Base-by-base conservation (phyloP, 306 rosid species). In the Prunus mongolica region DNA sequence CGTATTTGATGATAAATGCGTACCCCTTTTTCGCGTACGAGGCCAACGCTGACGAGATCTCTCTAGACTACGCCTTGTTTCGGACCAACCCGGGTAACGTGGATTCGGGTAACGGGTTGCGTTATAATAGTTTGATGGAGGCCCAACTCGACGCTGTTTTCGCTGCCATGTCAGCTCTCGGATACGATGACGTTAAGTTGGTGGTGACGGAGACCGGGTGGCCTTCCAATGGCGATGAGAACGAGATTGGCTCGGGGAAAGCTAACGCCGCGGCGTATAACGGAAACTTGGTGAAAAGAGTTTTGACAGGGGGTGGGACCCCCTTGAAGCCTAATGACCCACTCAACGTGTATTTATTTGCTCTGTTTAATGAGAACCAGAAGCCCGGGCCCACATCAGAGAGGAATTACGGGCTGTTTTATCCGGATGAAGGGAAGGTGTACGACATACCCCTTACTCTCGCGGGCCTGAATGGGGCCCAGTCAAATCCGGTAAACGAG, bases 111-210 rank as follows among this genome's bases (percentile, higher is more conserved):
- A 91, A 90, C 67, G 96, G 97, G 2, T 82, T 94, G 1, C 69
- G 34, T 8, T 94, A 94, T 57, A 9, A 20, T 8, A 91, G 65
- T 47, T 73, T 94, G 0, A 74, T 94, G 1, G 94, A 88, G 5
- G 98, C 98, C 2, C 97, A 94, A 78, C 0, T 94, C 50, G 98
- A 94, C 74, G 98, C 98, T 19, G 96, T 94, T 65, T 83, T 32
- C 10, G 90, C 98, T 0, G 98, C 98, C 82, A 82, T 85, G 89
- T 86, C 91, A 4, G 91, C 89, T 0, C 25, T 94, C 0, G 82
- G 90, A 49, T 85, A 86, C 85, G 77, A 80, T 70, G 96, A 91
- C 79, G 69, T 94, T 0, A 80, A 75, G 60, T 1, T 94, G 1
- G 79, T 84, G 0, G 84, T 94, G 0, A 69, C 97, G 0, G 98